Evolutionary conservation across 140 eudicot species (phyloP), one percentile per base, ranked within the genome.

Genomic region (Eryngium alpinum): DNA sequence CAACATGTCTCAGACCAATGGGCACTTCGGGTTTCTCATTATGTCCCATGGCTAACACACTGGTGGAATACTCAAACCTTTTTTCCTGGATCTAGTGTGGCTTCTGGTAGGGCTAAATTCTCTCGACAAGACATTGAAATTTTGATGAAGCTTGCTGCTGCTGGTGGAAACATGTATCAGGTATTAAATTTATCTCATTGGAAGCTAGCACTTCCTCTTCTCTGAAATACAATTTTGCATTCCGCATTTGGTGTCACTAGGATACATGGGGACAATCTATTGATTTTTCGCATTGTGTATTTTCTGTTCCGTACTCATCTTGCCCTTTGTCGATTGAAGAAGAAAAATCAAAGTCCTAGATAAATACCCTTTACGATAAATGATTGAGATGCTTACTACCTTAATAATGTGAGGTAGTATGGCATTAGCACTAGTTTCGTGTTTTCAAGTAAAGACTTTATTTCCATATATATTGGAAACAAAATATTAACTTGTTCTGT

Each of bases 51-150:
- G 96, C 87, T 94, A 3, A 88, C 89, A 72, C 85, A 94, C 83
- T 94, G 97, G 97, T 94, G 97, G 98, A 91, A 94, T 89, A 88
- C 98, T 57, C 96, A 91, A 66, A 90, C 83, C 46, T 83, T 89
- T 85, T 94, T 94, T 80, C 97, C 92, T 43, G 17, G 80, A 57
- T 84, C 89, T 17, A 91, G 96, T 51, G 96, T 89, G 67, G 84
- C 84, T 43, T 70, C 93, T 66, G 92, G 88, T 53, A 88, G 32
- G 32, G 86, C 90, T 24, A 90, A 88, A 27, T 83, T 90, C 21
- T 84, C 90, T n/a, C 80, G 72, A 59, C 89, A 89, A 14, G 96
- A 92, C 73, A 49, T 85, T 81, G 82, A 90, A 79, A 57, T 92
- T 50, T 0, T 86, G 17, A 57, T 87, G 78, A 66, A 82, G 69